Evolutionary conservation across 805 yeast species (phyloP).

Genomic region (Saccharomycopsis capsularis): DNA sequence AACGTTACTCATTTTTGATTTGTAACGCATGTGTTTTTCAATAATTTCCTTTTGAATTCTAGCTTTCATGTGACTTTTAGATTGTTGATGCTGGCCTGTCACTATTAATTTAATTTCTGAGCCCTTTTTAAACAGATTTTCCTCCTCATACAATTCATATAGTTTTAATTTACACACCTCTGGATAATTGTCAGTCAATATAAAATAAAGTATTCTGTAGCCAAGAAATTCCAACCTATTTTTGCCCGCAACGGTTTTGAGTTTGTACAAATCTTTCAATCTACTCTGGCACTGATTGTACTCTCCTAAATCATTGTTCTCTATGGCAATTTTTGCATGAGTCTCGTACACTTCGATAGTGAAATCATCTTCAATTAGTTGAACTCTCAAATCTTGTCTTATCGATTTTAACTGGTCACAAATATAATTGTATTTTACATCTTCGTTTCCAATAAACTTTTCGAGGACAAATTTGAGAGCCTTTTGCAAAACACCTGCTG

Average conservation of each 20-base stretch:
- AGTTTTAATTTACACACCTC: slow-evolving; percentile 43
- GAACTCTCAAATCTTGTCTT: slow-evolving; percentile 90
- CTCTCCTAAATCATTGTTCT: slow-evolving; percentile 82
- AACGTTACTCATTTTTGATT: slow-evolving; percentile 25
- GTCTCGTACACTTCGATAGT: slow-evolving; percentile 75
- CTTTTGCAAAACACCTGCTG: slow-evolving; percentile 51
- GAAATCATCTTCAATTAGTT: slow-evolving; percentile 71
- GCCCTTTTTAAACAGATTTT: not conserved
- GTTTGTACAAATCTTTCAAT: slow-evolving; percentile 53
- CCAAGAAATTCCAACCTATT: slow-evolving; percentile 58
- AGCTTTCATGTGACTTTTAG: not conserved
- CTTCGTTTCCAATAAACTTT: slow-evolving; percentile 40
- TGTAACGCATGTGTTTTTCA: slow-evolving; percentile 21
- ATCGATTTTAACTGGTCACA: slow-evolving; percentile 89
- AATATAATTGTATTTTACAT: slow-evolving; percentile 60
- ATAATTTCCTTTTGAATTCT: slow-evolving; percentile 1
- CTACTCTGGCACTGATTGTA: slow-evolving; percentile 92
- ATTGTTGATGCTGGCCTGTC: not conserved
- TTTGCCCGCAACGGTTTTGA: slow-evolving; percentile 29
- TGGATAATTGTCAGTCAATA: slow-evolving; percentile 60
- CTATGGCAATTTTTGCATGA: slow-evolving; percentile 82
- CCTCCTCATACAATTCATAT: slow-evolving; percentile 15
- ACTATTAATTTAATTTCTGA: not conserved
- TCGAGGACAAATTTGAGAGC: slow-evolving; percentile 48
- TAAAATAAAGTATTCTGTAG: slow-evolving; percentile 66